Conservation (phyloP, 805 yeast genomes). For the Spathaspora passalidarum region DNA sequence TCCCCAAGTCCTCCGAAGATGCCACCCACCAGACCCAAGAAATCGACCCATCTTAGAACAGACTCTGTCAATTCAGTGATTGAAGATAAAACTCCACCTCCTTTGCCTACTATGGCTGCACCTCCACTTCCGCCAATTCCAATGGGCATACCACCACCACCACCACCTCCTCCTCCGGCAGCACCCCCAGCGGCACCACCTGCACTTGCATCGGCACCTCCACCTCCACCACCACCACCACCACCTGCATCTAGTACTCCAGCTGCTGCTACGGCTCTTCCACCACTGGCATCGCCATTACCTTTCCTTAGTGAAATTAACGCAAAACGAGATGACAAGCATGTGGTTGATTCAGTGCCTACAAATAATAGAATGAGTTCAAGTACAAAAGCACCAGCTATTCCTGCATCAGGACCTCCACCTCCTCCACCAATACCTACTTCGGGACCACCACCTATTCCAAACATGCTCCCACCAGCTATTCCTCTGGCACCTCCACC, state of each 20-base stretch:
- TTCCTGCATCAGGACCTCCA: conserved; percentile 5
- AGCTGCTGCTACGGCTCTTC: conserved; percentile 14
- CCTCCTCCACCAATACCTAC: conserved; percentile 16
- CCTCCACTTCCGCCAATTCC: conserved; percentile 13
- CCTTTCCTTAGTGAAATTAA: conserved; percentile 62
- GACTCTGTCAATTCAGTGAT: conserved; percentile 18
- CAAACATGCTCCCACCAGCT: conserved; percentile 10
- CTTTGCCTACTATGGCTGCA: conserved; percentile 17
- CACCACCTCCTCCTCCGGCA: conserved; percentile 12
- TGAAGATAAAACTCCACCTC: conserved; percentile 16
- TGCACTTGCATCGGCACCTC: conserved; percentile 8
- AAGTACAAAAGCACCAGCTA: conserved; percentile 17
- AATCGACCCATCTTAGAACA: conserved; percentile 31
- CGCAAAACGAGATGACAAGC: conserved; percentile 48
- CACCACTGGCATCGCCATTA: conserved; percentile 31
- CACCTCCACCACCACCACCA: conserved; percentile 13
- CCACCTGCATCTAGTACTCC: conserved; percentile 11
- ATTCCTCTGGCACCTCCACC: conserved; percentile 8
- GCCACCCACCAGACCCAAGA: conserved; percentile 41
- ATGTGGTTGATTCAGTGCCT: conserved; percentile 43
- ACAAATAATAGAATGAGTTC: conserved; percentile 12
- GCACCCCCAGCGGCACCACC: conserved; percentile 11
- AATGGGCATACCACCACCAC: conserved; percentile 14
- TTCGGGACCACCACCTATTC: conserved; percentile 11
- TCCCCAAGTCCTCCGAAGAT: conserved; percentile 23